Base-by-base conservation (phyloP, 139 green algal species). In the Micractinium sp. region DNA sequence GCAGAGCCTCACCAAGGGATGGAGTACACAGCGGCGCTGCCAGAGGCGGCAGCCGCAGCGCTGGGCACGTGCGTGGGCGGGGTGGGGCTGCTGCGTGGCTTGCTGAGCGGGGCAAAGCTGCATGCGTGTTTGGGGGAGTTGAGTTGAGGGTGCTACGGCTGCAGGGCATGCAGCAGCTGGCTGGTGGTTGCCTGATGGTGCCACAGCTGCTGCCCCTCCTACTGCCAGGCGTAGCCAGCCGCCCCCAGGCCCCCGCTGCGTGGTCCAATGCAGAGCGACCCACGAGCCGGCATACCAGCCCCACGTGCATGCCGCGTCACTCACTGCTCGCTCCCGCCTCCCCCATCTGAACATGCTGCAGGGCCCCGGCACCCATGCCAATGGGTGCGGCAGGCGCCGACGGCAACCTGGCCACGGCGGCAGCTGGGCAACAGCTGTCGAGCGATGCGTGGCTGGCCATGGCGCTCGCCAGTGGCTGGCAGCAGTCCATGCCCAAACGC, bases 1-100 rank as follows among this genome's bases (percentile, higher is more conserved):
- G 41, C 90, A 5, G 90, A 92, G 90, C 90, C 90, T 5, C 90
- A 92, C 82, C 89, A 92, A 36, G 81, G 85, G n/a, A 91, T 92
- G 90, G 90, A 90, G 60, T 92, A 92, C 71, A 89, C 86, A 22
- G 81, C 85, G 23, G 76, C 75, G 0, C 29, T 90, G 38, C 85
- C 84, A 9, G 83, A 82, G 63, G 33, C 41, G 22, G 82, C 82
- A 61, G 77, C 47, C 2, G 77, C 47, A 35, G 63, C 31, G 53
- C 39, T 73, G 13, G n/a, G 33, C 18, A 19, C 36, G 85, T 81
- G 66, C 33, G 77, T 41, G 13, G 84, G 75, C 15, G 41, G 75
- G 73, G 47, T 66, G 53, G 20, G 23, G 33, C 36, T 79, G 71
- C 47, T 56, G 47, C 9, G 47, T 5, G 7, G 47, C 9, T 16